Percentiles rank a stretch among this genome's conserved stretches.
phyloP scores from a whole-genome alignment of 2,329 filamentous ascomycete species.

The Periglandula ipomoeae region DNA sequence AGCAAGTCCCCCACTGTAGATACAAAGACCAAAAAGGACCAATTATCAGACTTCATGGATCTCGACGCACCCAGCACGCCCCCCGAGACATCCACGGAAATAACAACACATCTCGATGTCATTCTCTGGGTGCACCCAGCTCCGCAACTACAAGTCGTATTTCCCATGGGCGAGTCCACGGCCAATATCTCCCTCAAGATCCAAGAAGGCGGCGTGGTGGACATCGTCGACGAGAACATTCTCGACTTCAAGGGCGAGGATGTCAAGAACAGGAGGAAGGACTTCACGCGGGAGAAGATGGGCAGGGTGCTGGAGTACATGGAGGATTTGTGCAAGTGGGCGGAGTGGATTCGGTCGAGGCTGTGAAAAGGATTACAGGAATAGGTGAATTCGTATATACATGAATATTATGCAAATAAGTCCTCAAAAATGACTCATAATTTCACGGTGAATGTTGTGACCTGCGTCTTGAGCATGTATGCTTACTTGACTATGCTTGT shows the following conservation, averaged over 20 bases:
- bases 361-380: constrained; percentile 15
- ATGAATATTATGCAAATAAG: not conserved
- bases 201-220: constrained; percentile 47
- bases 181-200: constrained; percentile 51
- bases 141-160: constrained; percentile 42
- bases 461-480: no score
- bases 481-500: no score
- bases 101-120: constrained; percentile 35
- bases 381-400: not conserved
- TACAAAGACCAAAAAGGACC: constrained; percentile 21
- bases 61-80: not conserved
- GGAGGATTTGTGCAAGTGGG: constrained; percentile 45
- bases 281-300: constrained; percentile 31
- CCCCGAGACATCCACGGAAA: constrained; percentile 6
- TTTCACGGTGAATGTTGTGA: no score
- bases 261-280: constrained; percentile 24
- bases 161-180: constrained; percentile 39
- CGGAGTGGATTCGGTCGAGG: constrained; percentile 40
- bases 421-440: no score
- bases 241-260: constrained; percentile 13
- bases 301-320: constrained; percentile 37
- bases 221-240: constrained; percentile 49
- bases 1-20: constrained; percentile 3
- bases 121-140: constrained; percentile 41
- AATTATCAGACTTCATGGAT: constrained; percentile 24